A percentile compares a stretch with the other conserved stretches of the same genome.
Evolutionary conservation across 108 stramenopile genomes (phyloP).

Genomic region (Cyclotella atomus): DNA sequence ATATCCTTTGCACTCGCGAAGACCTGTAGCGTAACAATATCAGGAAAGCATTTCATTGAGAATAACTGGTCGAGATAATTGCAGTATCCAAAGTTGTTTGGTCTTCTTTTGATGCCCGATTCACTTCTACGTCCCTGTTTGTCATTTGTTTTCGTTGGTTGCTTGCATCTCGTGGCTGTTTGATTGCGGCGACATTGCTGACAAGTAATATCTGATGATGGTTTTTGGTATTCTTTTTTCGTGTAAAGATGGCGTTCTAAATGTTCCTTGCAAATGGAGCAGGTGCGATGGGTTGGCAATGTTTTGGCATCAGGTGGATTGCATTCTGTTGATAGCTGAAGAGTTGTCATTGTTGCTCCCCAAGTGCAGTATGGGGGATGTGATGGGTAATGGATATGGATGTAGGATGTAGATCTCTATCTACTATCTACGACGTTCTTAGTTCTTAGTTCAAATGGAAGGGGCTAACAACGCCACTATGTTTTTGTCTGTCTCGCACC

Average conservation of each 20-base stretch:
- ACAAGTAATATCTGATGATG: conserved; percentile 12
- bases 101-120: conserved; percentile 42
- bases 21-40: conserved; percentile 40
- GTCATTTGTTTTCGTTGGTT: conserved; percentile 13
- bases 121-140: conserved; percentile 36
- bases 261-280: not conserved
- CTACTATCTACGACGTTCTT: too few relatives aligned
- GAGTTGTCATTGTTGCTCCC: too few relatives aligned
- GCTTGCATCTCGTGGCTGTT: conserved; percentile 39
- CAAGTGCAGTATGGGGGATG: too few relatives aligned
- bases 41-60: conserved; percentile 52
- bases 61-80: conserved; percentile 56
- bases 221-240: conserved; percentile 8
- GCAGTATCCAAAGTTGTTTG: conserved; percentile 61
- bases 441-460: too few relatives aligned
- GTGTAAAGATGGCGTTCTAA: conserved; percentile 2
- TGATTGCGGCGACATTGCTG: conserved; percentile 31
- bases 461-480: too few relatives aligned
- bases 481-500: too few relatives aligned
- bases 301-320: too few relatives aligned
- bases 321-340: too few relatives aligned
- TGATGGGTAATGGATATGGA: too few relatives aligned
- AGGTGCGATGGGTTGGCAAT: not conserved
- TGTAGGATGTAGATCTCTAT: too few relatives aligned
- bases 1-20: conserved; percentile 54